Percentiles rank a stretch among this genome's conserved stretches.
phyloP scores from a whole-genome alignment of 306 rosid species.

The Trifolium subterraneum region DNA sequence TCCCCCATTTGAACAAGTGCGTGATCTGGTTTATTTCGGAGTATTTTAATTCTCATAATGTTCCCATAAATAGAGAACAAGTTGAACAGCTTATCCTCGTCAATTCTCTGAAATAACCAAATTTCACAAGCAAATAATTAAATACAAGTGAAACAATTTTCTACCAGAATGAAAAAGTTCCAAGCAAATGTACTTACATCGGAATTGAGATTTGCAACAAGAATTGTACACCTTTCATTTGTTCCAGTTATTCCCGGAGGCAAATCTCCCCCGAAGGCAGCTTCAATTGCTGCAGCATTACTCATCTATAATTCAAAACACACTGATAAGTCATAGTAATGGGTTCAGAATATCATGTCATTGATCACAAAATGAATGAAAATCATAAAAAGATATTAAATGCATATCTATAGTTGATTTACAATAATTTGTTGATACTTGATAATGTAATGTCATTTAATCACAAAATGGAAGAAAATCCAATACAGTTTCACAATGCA shows the following conservation, averaged over 20 bases:
- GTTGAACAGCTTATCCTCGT: slow-evolving; percentile 97
- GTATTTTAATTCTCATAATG: slow-evolving; percentile 92
- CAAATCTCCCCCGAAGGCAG: slow-evolving; percentile 95
- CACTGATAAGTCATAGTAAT: slow-evolving; percentile 6
- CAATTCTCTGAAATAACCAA: slow-evolving; percentile 76
- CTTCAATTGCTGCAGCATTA: slow-evolving; percentile 86
- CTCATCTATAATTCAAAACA: slow-evolving; percentile 67
- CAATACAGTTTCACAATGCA: not conserved
- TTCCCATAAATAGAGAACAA: slow-evolving; percentile 96
- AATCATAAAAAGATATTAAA: not conserved
- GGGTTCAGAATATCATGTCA: slow-evolving; percentile 10
- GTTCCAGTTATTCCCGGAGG: slow-evolving; percentile 98
- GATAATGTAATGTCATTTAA: slow-evolving; percentile 16
- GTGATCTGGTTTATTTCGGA: slow-evolving; percentile 95
- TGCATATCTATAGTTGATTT: not conserved
- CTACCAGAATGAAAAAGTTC: slow-evolving; percentile 7
- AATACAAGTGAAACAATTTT: not conserved
- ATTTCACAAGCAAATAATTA: slow-evolving; percentile 28
- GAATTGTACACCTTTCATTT: slow-evolving; percentile 94
- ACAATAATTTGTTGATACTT: not conserved
- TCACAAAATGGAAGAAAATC: slow-evolving; percentile 20
- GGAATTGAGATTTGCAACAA: slow-evolving; percentile 86
- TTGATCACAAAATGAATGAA: slow-evolving; percentile 24
- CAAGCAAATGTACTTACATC: slow-evolving; percentile 66
- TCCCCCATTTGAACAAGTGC: slow-evolving; percentile 99